Conservation (phyloP, 75 land plant genomes). For the Chamaecyparis obtusa region DNA sequence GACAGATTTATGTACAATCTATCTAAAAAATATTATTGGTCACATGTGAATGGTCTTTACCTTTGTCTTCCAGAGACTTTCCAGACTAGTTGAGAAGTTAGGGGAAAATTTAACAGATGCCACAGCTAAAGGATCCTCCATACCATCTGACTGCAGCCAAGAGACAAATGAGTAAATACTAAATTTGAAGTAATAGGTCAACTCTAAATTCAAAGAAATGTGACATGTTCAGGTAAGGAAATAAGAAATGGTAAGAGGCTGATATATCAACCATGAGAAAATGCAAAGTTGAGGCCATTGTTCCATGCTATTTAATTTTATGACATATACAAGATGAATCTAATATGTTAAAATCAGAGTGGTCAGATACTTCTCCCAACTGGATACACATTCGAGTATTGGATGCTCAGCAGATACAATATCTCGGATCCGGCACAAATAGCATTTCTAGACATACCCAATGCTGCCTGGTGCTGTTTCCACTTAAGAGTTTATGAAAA, state of each 20-base stretch:
- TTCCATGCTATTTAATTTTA: neutral
- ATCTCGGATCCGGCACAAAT: too few relatives aligned
- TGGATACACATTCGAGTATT: too few relatives aligned
- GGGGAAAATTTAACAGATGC: constrained; percentile 68
- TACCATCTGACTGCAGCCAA: constrained; percentile 28
- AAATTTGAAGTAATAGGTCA: neutral
- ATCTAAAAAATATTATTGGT: neutral
- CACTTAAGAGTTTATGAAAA: neutral
- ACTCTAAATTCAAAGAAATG: too few relatives aligned
- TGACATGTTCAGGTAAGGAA: too few relatives aligned
- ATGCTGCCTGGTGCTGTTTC: neutral
- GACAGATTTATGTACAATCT: neutral
- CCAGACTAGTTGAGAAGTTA: constrained; percentile 45
- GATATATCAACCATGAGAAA: neutral
- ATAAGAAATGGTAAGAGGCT: neutral
- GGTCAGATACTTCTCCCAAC: too few relatives aligned
- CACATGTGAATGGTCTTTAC: constrained; percentile 35
- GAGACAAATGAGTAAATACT: neutral
- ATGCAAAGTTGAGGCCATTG: neutral
- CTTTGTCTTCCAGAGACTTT: constrained; percentile 51
- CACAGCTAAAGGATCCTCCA: constrained; percentile 56
- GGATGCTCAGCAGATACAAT: too few relatives aligned
- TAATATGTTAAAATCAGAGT: neutral
- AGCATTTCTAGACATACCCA: too few relatives aligned
- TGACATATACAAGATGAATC: too few relatives aligned